Evolutionary conservation across 2,329 filamentous ascomycete genomes (phyloP).

Genomic region (Cladosporium oxysporum): DNA sequence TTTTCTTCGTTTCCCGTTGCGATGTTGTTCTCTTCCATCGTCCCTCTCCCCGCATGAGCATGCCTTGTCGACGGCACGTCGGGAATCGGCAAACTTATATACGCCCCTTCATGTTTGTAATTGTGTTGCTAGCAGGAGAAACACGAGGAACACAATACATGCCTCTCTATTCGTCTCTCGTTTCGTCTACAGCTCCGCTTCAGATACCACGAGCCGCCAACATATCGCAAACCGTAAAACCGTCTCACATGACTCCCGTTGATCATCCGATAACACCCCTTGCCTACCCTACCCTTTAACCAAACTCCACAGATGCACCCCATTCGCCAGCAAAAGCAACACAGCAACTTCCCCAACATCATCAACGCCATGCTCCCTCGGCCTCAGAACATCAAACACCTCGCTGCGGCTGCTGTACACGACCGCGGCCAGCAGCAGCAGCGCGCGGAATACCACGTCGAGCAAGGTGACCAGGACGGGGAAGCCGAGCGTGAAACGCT

Average conservation of each 20-base stretch:
- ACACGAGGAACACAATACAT: not conserved
- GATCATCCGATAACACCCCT: too few species aligned
- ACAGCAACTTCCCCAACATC: slow-evolving; percentile 25
- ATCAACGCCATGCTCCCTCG: slow-evolving; percentile 24
- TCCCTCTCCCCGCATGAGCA: not conserved
- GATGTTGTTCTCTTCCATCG: not conserved
- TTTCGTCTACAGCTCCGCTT: not conserved
- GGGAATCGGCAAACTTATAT: not conserved
- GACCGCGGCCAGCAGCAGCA: slow-evolving; percentile 30
- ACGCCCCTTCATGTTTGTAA: not conserved
- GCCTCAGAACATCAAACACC: slow-evolving; percentile 32
- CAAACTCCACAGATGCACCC: slow-evolving; percentile 35
- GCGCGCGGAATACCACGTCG: slow-evolving; percentile 31
- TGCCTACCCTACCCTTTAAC: slow-evolving; percentile 30
- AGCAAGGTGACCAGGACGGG: slow-evolving; percentile 35
- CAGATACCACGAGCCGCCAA: not conserved
- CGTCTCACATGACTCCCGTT: not conserved
- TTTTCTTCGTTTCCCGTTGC: not conserved
- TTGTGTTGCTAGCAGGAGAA: not conserved
- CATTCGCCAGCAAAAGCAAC: slow-evolving; percentile 30
- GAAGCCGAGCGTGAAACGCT: slow-evolving; percentile 42
- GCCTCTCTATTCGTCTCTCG: not conserved
- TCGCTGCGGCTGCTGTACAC: slow-evolving; percentile 25
- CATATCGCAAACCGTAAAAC: not conserved
- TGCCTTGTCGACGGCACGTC: not conserved